Conservation (phyloP, 75 land plant species). For the Sequoia sempervirens region DNA sequence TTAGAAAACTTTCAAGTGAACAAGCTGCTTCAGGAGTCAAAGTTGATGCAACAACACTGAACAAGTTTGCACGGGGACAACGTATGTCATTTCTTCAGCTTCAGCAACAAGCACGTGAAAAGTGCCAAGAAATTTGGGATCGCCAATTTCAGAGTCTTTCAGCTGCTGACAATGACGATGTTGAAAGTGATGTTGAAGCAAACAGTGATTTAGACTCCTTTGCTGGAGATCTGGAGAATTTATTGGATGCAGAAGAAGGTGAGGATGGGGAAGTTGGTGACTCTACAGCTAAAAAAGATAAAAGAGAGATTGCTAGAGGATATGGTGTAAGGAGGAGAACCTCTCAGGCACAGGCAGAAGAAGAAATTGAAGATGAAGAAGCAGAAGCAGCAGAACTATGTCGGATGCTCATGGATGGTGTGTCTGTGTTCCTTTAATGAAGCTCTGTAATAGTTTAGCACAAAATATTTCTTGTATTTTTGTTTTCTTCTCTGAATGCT, state of each 20-base stretch:
- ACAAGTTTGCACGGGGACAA: slow-evolving; percentile 96
- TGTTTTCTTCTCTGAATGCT: not conserved
- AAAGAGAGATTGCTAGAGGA: slow-evolving; percentile 63
- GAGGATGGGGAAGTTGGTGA: slow-evolving; percentile 63
- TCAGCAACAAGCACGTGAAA: slow-evolving; percentile 94
- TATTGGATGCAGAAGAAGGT: slow-evolving; percentile 93
- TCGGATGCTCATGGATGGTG: slow-evolving; percentile 95
- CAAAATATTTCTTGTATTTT: not conserved
- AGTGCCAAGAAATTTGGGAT: slow-evolving; percentile 99
- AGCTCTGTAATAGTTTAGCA: not conserved
- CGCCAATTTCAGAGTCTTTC: slow-evolving; percentile 86
- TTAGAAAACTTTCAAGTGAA: slow-evolving; percentile 96
- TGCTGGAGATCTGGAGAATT: slow-evolving; percentile 97
- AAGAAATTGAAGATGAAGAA: slow-evolving; percentile 94
- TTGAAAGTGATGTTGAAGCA: slow-evolving; percentile 86
- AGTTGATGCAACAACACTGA: slow-evolving; percentile 71
- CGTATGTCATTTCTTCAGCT: slow-evolving; percentile 95
- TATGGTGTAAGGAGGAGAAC: slow-evolving; percentile 73
- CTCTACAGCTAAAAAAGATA: slow-evolving; percentile 45
- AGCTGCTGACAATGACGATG: slow-evolving; percentile 63
- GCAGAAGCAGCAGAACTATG: slow-evolving; percentile 92
- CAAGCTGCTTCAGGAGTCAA: slow-evolving; percentile 91
- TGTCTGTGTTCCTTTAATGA: not conserved
- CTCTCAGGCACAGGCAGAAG: slow-evolving; percentile 67
- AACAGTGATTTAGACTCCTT: slow-evolving; percentile 97